Evolutionary conservation across 2,329 filamentous ascomycete species (phyloP).

Genomic region (Dothistroma pini): DNA sequence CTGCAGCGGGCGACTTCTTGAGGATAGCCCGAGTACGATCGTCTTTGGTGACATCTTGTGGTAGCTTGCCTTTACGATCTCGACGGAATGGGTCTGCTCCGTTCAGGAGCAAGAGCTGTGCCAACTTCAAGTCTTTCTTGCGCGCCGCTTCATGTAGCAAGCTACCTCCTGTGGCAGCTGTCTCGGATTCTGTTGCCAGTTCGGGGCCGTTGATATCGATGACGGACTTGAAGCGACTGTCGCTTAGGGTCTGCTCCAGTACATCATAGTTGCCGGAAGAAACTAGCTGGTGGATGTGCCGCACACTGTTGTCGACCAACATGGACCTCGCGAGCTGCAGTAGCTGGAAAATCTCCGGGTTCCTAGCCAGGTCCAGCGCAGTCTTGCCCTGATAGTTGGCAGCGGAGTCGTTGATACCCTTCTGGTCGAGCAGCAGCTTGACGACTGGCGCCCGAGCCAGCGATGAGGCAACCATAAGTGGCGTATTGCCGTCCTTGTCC

Average conservation of each 20-base stretch:
- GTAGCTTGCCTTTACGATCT: conserved; percentile 90
- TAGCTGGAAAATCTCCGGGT: conserved; percentile 91
- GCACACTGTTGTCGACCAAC: conserved; percentile 82
- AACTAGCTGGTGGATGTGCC: conserved; percentile 78
- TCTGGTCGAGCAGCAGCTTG: conserved; percentile 75
- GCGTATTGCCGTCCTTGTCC: conserved; percentile 89
- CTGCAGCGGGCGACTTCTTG: conserved; percentile 90
- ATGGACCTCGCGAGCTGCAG: conserved; percentile 85
- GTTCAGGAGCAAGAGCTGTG: conserved; percentile 85
- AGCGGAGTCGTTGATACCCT: conserved; percentile 81
- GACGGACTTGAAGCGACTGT: conserved; percentile 78
- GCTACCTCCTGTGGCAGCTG: conserved; percentile 80
- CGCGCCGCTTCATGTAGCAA: conserved; percentile 90
- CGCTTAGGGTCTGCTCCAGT: conserved; percentile 75
- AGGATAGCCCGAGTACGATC: conserved; percentile 83
- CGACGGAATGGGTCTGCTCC: conserved; percentile 94
- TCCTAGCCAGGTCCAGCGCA: conserved; percentile 83
- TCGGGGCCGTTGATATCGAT: conserved; percentile 92
- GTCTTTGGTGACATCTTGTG: conserved; percentile 94
- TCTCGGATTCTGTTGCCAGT: conserved; percentile 74
- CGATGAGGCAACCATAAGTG: conserved; percentile 79
- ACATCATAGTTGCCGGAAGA: conserved; percentile 68
- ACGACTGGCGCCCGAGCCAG: conserved; percentile 80
- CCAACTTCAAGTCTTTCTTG: conserved; percentile 79
- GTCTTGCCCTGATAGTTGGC: conserved; percentile 80